A percentile compares a stretch with the other conserved stretches of the same genome.
These are phyloP conservation scores for Zalaria obscura DNA, from an alignment of 2,329 filamentous ascomycete genomes.

Conservation along the genomic window DNA sequence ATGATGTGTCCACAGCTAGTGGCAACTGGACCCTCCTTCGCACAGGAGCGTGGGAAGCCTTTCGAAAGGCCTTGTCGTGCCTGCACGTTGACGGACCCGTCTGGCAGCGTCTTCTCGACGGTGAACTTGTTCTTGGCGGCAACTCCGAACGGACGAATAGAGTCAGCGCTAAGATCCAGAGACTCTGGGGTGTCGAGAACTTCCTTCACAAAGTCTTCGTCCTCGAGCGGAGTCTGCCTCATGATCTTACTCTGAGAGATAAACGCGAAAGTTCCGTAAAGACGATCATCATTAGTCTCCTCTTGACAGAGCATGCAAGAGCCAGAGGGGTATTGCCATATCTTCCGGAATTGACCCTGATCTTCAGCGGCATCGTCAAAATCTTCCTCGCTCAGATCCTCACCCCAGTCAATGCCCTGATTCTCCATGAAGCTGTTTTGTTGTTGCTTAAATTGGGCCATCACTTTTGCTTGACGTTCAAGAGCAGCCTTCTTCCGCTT, in stretches of 20 bases:
- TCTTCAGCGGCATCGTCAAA: slow-evolving; percentile 59
- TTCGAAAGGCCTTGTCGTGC: slow-evolving; percentile 78
- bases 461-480: slow-evolving; percentile 81
- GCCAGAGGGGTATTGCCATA: slow-evolving; percentile 82
- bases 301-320: slow-evolving; percentile 96
- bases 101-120: slow-evolving; percentile 60
- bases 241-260: slow-evolving; percentile 76
- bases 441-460: slow-evolving; percentile 97
- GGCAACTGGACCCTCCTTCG: slow-evolving; percentile 63
- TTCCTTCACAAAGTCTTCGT: slow-evolving; percentile 74
- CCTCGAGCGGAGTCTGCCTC: slow-evolving; percentile 70
- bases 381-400: slow-evolving; percentile 51
- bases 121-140: slow-evolving; percentile 70
- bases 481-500: slow-evolving; percentile 82
- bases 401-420: slow-evolving; percentile 80
- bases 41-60: slow-evolving; percentile 58
- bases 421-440: slow-evolving; percentile 89
- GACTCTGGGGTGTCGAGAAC: slow-evolving; percentile 63
- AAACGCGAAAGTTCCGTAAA: slow-evolving; percentile 89
- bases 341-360: slow-evolving; percentile 44
- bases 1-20: slow-evolving; percentile 95
- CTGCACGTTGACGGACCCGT: slow-evolving; percentile 54
- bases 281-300: slow-evolving; percentile 72
- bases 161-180: slow-evolving; percentile 73
- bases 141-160: slow-evolving; percentile 77